Evolutionary conservation across 371 early-diverging fungal species (phyloP).

Genomic region (Zychaea mexicana): DNA sequence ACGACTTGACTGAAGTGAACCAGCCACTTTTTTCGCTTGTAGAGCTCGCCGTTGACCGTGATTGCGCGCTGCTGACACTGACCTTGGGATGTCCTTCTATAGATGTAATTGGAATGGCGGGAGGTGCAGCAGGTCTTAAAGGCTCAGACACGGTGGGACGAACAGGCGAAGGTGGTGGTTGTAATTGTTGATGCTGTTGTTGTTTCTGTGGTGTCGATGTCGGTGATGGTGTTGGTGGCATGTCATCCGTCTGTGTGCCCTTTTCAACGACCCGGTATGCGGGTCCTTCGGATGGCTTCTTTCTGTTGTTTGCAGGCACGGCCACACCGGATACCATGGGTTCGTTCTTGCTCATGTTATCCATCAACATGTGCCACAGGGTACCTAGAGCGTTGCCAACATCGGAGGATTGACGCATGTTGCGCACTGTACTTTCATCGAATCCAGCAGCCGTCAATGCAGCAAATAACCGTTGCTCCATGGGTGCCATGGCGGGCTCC

Average conservation of each 20-base stretch:
- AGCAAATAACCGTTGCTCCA: constrained; percentile 51
- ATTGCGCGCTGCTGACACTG: background rate
- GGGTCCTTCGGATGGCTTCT: background rate
- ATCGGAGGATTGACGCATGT: constrained; percentile 56
- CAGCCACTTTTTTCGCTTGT: constrained; percentile 26
- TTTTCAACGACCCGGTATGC: background rate
- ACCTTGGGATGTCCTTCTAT: constrained; percentile 4
- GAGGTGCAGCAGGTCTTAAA: background rate
- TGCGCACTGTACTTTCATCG: constrained; percentile 61
- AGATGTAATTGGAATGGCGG: background rate
- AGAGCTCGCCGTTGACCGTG: background rate
- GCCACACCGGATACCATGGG: constrained; percentile 5
- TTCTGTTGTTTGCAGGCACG: background rate
- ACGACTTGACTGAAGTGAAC: constrained; percentile 50
- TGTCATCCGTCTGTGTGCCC: constrained; percentile 8
- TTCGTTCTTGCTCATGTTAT: constrained; percentile 24
- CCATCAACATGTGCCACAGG: constrained; percentile 74
- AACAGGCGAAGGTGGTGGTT: background rate
- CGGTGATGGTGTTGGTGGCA: background rate
- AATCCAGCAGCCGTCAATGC: constrained; percentile 66
- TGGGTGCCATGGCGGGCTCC: constrained; percentile 34
- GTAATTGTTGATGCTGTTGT: background rate
- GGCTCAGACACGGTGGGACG: background rate
- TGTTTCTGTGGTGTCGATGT: background rate
- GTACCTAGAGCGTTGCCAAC: constrained; percentile 71